A percentile compares a stretch with the other conserved stretches of the same genome.
Conservation (phyloP, 306 rosid species). For the Hylodesmum podocarpum region DNA sequence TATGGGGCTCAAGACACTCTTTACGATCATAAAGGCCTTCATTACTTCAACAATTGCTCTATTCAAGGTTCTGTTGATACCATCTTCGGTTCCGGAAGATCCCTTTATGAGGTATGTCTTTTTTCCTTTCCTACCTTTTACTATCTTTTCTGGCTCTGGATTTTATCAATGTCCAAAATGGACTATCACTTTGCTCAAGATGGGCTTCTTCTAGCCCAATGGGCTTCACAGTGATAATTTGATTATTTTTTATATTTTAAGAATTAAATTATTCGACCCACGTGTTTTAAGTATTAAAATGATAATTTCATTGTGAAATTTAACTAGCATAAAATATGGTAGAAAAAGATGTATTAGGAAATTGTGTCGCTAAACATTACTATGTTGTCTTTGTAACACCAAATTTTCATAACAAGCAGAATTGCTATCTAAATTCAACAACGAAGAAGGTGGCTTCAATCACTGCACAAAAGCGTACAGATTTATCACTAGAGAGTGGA, state of each 20-base stretch:
- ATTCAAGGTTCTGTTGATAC: constrained; percentile 80
- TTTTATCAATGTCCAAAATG: neutral
- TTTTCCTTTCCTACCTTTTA: neutral
- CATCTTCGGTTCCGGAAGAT: constrained; percentile 70
- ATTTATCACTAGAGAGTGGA: constrained; percentile 61
- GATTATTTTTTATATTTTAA: no score
- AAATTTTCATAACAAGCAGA: constrained; percentile 53
- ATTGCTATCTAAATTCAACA: constrained; percentile 54
- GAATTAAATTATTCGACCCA: no score
- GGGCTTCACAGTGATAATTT: neutral
- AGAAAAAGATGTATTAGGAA: no score
- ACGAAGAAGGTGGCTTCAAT: constrained; percentile 59
- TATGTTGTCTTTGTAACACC: no score
- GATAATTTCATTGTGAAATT: no score
- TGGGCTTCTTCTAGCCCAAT: neutral
- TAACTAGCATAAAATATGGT: no score
- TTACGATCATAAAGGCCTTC: constrained; percentile 76
- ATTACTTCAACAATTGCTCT: constrained; percentile 62
- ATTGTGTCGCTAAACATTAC: no score
- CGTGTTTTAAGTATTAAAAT: no score
- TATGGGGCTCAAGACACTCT: constrained; percentile 72
- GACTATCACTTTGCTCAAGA: no score
- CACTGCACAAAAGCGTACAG: constrained; percentile 69
- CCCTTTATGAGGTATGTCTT: constrained; percentile 62
- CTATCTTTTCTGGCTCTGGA: neutral